Conservation (phyloP, 345 rosid species). For the Ricinus communis region DNA sequence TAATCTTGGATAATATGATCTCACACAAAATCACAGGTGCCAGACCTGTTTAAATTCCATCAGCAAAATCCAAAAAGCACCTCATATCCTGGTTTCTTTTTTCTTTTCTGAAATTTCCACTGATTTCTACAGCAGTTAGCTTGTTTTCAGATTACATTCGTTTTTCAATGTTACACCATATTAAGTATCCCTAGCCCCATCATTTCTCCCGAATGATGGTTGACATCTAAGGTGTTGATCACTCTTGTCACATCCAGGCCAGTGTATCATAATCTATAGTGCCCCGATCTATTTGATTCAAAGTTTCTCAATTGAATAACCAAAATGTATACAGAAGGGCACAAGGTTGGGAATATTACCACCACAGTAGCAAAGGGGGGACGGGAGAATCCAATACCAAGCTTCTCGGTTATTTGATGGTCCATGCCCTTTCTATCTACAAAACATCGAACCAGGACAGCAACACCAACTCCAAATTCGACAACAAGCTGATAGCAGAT, state of each 20-base stretch:
- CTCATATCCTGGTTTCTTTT: no score
- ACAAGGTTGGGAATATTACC: constrained; percentile 46
- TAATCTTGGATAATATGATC: not conserved
- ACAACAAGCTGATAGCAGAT: constrained; percentile 63
- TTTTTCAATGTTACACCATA: not conserved
- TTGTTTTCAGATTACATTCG: no score
- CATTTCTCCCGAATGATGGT: not conserved
- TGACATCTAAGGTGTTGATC: not conserved
- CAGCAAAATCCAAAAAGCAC: no score
- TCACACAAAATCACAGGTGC: no score
- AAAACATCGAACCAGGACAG: constrained; percentile 84
- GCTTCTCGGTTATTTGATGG: constrained; percentile 67
- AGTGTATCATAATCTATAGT: not conserved
- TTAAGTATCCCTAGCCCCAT: not conserved
- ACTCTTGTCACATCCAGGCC: not conserved
- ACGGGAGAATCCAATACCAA: constrained; percentile 81
- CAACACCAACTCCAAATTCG: constrained; percentile 85
- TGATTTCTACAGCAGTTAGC: no score
- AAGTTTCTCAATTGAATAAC: not conserved
- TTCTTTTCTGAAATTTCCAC: no score
- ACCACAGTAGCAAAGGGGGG: constrained; percentile 74
- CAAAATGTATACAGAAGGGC: not conserved
- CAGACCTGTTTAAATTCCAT: no score
- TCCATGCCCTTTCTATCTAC: constrained; percentile 69
- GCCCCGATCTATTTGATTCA: not conserved